Conservation (phyloP, 192 early-diverging fungal species). For the Lunasporangiospora selenospora region DNA sequence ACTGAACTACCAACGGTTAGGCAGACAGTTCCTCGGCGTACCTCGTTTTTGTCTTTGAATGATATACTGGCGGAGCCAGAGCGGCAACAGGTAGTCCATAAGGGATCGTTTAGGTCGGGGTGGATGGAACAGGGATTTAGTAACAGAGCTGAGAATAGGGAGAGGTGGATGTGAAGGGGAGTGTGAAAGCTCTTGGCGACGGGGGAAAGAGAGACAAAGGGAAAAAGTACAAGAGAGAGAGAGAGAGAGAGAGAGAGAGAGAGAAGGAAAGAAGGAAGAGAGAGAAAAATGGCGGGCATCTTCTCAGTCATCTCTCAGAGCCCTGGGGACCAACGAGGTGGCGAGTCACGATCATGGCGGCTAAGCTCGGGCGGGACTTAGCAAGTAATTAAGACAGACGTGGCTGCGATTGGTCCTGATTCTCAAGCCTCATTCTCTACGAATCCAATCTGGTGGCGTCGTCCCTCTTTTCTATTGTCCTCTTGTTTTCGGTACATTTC, state of each 20-base stretch:
- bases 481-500: too few relatives aligned
- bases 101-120: neutral
- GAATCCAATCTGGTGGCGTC: too few relatives aligned
- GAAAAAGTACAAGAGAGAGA: neutral
- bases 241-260: neutral
- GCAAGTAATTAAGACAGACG: too few relatives aligned
- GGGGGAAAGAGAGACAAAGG: neutral
- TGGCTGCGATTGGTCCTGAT: too few relatives aligned
- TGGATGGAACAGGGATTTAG: neutral
- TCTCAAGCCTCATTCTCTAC: too few relatives aligned
- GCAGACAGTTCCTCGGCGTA: slow-evolving; percentile 30
- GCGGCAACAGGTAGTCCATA: slow-evolving; percentile 33
- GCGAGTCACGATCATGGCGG: too few relatives aligned
- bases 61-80: slow-evolving; percentile 40
- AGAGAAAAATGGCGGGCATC: too few relatives aligned
- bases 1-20: too few relatives aligned
- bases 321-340: too few relatives aligned
- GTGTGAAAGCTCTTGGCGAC: neutral
- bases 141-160: neutral
- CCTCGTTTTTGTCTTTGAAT: slow-evolving; percentile 38
- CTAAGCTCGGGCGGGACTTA: too few relatives aligned
- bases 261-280: neutral
- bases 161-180: neutral
- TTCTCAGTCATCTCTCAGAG: too few relatives aligned
- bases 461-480: too few relatives aligned